phyloP scores from a whole-genome alignment of 148 eudicot species.

The Fagopyrum tataricum region DNA sequence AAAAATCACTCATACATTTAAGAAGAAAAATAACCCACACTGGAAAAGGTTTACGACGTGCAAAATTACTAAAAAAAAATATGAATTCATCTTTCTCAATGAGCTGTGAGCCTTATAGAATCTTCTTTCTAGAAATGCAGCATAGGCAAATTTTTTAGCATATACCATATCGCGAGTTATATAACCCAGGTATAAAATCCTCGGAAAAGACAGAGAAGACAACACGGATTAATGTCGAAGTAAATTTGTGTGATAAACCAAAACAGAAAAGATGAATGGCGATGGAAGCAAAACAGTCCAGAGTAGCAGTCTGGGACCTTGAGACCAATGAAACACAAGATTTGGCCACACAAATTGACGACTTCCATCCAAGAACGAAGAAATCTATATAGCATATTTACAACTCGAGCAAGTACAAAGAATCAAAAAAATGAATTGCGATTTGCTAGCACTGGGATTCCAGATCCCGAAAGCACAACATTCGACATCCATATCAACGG shows the following conservation, averaged over 20 bases:
- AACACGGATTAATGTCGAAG: neutral
- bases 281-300: neutral
- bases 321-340: neutral
- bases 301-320: neutral
- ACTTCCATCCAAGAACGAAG: neutral
- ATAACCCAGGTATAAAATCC: neutral
- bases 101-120: neutral
- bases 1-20: neutral
- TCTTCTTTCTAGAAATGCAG: neutral
- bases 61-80: neutral
- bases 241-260: neutral
- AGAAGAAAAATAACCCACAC: neutral
- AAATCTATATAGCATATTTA: constrained; percentile 1
- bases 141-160: neutral
- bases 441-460: neutral
- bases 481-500: neutral
- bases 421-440: neutral
- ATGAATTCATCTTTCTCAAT: neutral
- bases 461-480: constrained; percentile 7
- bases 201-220: neutral
- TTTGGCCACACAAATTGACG: neutral
- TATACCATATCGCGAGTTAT: neutral
- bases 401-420: neutral
- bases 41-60: neutral
- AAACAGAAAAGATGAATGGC: neutral